These are phyloP conservation scores for Cutaneotrichosporon sp. DNA, from an alignment of 1,284 basidiomycete species.

Conservation along the genomic window DNA sequence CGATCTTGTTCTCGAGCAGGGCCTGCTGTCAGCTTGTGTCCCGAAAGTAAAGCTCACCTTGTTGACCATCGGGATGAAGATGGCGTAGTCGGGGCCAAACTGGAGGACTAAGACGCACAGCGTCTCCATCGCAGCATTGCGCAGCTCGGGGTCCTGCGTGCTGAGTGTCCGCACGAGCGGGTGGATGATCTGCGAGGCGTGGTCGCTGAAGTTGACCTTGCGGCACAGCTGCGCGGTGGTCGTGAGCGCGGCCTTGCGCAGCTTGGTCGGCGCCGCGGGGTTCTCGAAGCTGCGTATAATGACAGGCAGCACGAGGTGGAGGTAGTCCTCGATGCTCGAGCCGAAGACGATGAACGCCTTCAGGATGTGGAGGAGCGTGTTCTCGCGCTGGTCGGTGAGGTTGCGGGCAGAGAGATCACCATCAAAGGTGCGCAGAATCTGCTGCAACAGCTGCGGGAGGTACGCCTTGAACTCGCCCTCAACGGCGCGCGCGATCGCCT, in stretches of 20 bases:
- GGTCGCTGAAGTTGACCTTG: conserved; percentile 98
- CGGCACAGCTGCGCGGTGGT: conserved; percentile 89
- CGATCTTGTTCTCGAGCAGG: conserved; percentile 73
- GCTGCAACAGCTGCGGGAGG: conserved; percentile 86
- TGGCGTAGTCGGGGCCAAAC: conserved; percentile 93
- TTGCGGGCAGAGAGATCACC: conserved; percentile 62
- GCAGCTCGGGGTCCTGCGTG: conserved; percentile 73
- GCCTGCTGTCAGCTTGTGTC: conserved; percentile 59
- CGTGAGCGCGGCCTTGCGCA: conserved; percentile 86
- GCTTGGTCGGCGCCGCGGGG: conserved; percentile 68
- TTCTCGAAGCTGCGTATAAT: conserved; percentile 92
- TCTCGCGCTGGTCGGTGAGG: conserved; percentile 74
- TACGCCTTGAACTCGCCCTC: conserved; percentile 99
- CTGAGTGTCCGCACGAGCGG: conserved; percentile 88
- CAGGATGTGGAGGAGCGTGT: conserved; percentile 76
- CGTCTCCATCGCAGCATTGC: conserved; percentile 88
- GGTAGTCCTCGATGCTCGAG: conserved; percentile 94
- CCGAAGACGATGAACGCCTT: conserved; percentile 93
- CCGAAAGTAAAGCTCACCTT: conserved; percentile 63
- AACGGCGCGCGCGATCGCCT: conserved; percentile 90
- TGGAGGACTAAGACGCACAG: conserved; percentile 90
- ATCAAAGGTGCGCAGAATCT: conserved; percentile 86
- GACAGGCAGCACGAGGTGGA: conserved; percentile 94
- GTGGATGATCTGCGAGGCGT: conserved; percentile 95
- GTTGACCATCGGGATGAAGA: conserved; percentile 95